These are phyloP conservation scores for Herpetomonas samuelpessoai DNA, from an alignment of 208 protist genomes.

Conservation along the genomic window DNA sequence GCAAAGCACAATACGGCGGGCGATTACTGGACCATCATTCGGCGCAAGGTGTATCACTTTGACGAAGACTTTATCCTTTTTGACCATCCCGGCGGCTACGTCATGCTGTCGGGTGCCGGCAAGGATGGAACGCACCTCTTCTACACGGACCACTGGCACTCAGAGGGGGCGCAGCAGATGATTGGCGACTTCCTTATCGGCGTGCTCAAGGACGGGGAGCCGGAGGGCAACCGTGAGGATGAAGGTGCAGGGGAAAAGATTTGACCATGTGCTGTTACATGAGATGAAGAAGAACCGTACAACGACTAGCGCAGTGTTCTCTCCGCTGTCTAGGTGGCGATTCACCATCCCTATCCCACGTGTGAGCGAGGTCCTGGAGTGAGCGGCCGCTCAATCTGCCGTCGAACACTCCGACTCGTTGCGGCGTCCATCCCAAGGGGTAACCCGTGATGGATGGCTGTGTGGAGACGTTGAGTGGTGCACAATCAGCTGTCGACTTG, in stretches of 20 bases:
- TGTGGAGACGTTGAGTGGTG: too few species aligned
- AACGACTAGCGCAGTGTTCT: too few species aligned
- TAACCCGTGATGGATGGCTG: too few species aligned
- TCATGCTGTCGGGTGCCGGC: slow-evolving; percentile 31
- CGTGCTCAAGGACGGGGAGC: slow-evolving; percentile 15
- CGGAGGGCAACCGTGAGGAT: not conserved
- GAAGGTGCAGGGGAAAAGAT: not conserved
- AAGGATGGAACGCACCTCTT: slow-evolving; percentile 38
- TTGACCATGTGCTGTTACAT: too few species aligned
- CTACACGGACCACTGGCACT: slow-evolving; percentile 16
- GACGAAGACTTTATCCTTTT: slow-evolving; percentile 26
- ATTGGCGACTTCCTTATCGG: slow-evolving; percentile 27
- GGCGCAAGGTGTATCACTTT: slow-evolving; percentile 39
- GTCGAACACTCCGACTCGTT: too few species aligned
- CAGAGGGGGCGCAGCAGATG: slow-evolving; percentile 15
- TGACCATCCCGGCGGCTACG: slow-evolving; percentile 28
- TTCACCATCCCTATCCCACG: too few species aligned
- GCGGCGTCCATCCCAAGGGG: too few species aligned
- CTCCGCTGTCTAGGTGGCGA: too few species aligned
- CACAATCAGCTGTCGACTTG: too few species aligned
- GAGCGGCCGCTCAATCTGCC: too few species aligned
- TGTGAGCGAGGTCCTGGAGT: too few species aligned
- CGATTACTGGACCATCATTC: slow-evolving; percentile 54
- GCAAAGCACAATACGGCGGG: slow-evolving; percentile 30
- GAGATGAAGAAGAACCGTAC: too few species aligned